phyloP scores from a whole-genome alignment of 2,329 filamentous ascomycete species.

The Spiromastix sp. region DNA sequence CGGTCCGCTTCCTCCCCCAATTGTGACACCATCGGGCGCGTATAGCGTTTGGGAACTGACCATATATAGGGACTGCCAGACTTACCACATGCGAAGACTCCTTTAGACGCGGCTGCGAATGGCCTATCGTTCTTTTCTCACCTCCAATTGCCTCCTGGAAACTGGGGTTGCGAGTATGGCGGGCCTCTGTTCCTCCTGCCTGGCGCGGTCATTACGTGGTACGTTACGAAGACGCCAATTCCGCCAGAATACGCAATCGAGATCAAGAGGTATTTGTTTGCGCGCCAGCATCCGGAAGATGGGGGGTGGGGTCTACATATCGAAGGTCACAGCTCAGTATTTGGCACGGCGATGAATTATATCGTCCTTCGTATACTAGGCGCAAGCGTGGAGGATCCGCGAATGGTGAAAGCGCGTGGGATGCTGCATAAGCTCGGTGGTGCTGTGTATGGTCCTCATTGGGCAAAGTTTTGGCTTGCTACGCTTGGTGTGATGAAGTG shows the following conservation, averaged over 20 bases:
- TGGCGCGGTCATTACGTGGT: conserved; percentile 74
- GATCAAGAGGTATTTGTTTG: conserved; percentile 85
- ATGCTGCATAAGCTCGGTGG: conserved; percentile 79
- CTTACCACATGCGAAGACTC: conserved; percentile 58
- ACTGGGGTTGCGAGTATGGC: conserved; percentile 97
- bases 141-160: conserved; percentile 76
- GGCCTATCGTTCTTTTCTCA: conserved; percentile 80
- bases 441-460: conserved; percentile 74
- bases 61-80: conserved; percentile 63
- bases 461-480: conserved; percentile 94
- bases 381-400: conserved; percentile 68
- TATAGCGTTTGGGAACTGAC: no score
- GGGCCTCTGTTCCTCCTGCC: conserved; percentile 94
- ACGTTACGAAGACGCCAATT: conserved; percentile 80
- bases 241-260: conserved; percentile 70
- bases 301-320: conserved; percentile 98
- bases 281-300: conserved; percentile 72
- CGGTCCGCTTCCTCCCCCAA: conserved; percentile 44
- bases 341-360: conserved; percentile 87
- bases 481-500: conserved; percentile 73
- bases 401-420: conserved; percentile 75
- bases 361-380: conserved; percentile 69
- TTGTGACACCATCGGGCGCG: no score
- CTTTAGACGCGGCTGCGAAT: conserved; percentile 70
- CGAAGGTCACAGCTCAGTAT: conserved; percentile 83